phyloP scores from a whole-genome alignment of 345 rosid species.

The Diplotaxis tenuifolia region DNA sequence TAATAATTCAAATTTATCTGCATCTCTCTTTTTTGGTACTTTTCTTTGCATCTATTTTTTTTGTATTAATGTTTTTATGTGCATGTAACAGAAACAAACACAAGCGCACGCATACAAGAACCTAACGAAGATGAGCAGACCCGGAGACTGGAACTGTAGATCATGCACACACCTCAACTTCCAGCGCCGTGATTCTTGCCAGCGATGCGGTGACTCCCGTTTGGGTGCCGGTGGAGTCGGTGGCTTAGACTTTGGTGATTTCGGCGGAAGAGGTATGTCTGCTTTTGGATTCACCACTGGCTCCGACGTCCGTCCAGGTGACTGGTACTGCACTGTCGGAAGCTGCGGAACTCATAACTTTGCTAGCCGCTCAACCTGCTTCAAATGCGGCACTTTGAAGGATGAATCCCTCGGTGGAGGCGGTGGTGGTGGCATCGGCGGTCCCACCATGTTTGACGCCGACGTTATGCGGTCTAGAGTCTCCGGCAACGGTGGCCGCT shows the following conservation, averaged over 20 bases:
- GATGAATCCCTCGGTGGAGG: constrained; percentile 50
- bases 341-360: constrained; percentile 93
- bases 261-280: constrained; percentile 53
- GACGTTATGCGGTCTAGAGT: constrained; percentile 57
- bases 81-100: constrained; percentile 18
- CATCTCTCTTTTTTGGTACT: neutral
- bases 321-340: constrained; percentile 82
- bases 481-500: constrained; percentile 46
- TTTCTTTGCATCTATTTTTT: too few relatives aligned
- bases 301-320: constrained; percentile 92
- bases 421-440: constrained; percentile 28
- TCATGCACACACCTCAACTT: constrained; percentile 82
- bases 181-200: constrained; percentile 85
- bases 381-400: constrained; percentile 79
- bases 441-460: constrained; percentile 32
- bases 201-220: constrained; percentile 59
- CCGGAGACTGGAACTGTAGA: constrained; percentile 92
- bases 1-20: neutral
- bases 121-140: constrained; percentile 57
- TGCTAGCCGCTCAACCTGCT: constrained; percentile 90
- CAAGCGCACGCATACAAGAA: constrained; percentile 14
- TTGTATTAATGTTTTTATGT: neutral
- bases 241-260: constrained; percentile 48
- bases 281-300: constrained; percentile 71
- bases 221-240: constrained; percentile 50